Evolutionary conservation across 1,284 basidiomycete species (phyloP), one percentile per base, ranked within the genome.

Genomic region (Malassezia brasiliensis): DNA sequence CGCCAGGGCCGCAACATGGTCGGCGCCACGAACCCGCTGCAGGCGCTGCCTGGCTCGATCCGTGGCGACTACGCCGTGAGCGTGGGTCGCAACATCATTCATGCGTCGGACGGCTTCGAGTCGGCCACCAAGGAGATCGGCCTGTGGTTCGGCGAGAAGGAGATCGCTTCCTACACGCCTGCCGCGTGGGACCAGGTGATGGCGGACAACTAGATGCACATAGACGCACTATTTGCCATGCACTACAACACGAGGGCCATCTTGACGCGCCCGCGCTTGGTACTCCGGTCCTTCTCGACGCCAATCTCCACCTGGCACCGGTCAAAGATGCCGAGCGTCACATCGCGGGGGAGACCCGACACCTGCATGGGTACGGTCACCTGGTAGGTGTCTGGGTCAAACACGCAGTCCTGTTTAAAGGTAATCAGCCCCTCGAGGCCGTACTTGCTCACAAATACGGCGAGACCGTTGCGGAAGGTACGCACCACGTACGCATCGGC

Each of bases 241-340:
- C 10, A 4, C 34, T 44, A 52, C 31, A 47, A 77, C n/a, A 85
- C 78, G 40, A 94, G 78, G 5, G 80, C 82, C 90, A 94, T 93
- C 76, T 85, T 88, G 8, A 94, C 90, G 65, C 85, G 85, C 10
- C 89, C 90, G 53, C 93, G 79, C 75, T 94, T 89, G 8, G 91
- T 96, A 66, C 90, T 93, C 69, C 81, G 84, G 75, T 98, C 91
- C 66, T 91, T 94, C 75, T 93, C 89, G 3, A 96, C 88, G 51
- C 86, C 83, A 47, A 98, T 87, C 65, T 84, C 82, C 15, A 98
- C 93, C 17, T 77, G 80, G 52, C 96, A 89, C 74, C 88, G 88
- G 77, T 96, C 91, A 75, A 98, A 96, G 25, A 96, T 73, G 32
- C 76, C 77, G 19, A 74, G 42, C 41, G 56, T 67, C 3, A 70